Evolutionary conservation across 1,139 yeast genomes (phyloP).

Genomic region (Hanseniaspora sp.): DNA sequence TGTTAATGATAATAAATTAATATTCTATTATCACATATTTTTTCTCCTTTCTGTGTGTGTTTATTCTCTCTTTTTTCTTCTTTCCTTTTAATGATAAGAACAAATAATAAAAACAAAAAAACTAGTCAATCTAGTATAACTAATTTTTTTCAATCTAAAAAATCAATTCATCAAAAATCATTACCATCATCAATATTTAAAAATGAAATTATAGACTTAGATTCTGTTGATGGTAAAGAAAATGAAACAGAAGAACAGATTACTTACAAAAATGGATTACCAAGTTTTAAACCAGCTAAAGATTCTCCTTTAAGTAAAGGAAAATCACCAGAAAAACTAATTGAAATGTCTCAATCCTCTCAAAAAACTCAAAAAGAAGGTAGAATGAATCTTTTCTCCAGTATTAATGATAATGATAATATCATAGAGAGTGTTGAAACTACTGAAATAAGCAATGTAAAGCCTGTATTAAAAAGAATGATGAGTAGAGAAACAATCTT

Average conservation of each 20-base stretch:
- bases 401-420: neutral
- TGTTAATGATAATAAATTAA: too few relatives aligned
- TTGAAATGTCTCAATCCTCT: constrained; percentile 1
- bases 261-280: constrained; percentile 10
- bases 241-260: neutral
- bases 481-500: constrained; percentile 10
- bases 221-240: neutral
- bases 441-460: neutral
- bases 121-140: constrained; percentile 5
- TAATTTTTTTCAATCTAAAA: constrained; percentile 9
- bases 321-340: constrained; percentile 13
- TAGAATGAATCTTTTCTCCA: neutral
- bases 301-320: constrained; percentile 11
- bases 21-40: too few relatives aligned
- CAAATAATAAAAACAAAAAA: constrained; percentile 2
- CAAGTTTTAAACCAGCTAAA: neutral
- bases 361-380: neutral
- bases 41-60: neutral
- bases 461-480: neutral
- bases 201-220: neutral
- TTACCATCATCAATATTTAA: neutral
- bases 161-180: neutral
- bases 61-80: neutral
- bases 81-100: neutral
- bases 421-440: neutral